phyloP scores from a whole-genome alignment of 2,329 filamentous ascomycete species.

The Pseudogymnoascus sp. region DNA sequence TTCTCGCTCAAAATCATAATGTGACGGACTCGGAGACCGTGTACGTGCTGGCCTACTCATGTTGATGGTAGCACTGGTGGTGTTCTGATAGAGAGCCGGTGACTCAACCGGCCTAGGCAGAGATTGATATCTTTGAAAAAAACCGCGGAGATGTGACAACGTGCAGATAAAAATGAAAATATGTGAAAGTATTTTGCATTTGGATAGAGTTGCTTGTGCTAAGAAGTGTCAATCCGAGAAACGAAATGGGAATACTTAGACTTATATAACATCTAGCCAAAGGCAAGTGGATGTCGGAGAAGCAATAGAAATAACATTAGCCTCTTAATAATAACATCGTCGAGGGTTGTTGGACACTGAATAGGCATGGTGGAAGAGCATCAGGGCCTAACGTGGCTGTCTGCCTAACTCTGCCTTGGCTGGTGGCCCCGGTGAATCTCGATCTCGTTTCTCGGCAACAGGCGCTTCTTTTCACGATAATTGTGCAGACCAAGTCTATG shows the following conservation, averaged over 20 bases:
- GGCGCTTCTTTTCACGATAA: background rate
- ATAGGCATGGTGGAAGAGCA: background rate
- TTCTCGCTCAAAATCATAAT: background rate
- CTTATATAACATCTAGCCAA: conserved; percentile 1
- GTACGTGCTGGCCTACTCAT: background rate
- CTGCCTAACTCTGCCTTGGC: conserved; percentile 8
- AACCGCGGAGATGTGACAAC: background rate
- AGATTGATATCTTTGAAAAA: background rate
- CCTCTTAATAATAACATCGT: background rate
- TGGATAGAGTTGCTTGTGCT: background rate
- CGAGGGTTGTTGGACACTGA: conserved; percentile 1
- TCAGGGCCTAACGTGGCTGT: background rate
- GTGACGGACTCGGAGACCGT: background rate
- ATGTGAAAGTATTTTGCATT: background rate
- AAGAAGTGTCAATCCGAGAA: background rate
- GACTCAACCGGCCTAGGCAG: background rate
- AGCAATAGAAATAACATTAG: conserved; percentile 3
- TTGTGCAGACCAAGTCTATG: background rate
- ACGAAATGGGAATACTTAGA: conserved; percentile 4
- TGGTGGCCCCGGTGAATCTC: background rate
- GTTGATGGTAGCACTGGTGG: background rate
- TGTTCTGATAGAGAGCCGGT: background rate
- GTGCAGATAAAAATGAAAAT: background rate
- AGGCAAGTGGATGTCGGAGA: background rate
- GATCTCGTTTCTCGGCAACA: background rate